Evolutionary conservation across 1,139 yeast genomes (phyloP), one percentile per base, ranked within the genome.

Genomic region (Taphrina sp.): DNA sequence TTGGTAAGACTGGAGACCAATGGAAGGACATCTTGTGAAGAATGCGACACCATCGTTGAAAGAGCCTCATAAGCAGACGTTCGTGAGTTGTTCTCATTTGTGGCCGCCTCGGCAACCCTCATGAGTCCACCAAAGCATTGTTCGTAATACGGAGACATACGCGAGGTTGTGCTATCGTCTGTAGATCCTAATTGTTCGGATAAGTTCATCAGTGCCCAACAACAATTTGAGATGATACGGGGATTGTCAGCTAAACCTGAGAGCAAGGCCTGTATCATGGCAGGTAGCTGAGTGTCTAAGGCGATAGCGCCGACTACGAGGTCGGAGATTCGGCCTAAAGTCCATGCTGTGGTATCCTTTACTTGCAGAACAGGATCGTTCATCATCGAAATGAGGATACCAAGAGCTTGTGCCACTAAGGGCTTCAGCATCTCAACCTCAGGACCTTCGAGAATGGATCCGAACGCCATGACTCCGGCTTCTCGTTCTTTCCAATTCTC

Each of bases 381-480:
- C 72, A 90, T 88, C 67, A 90, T 77, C 19, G 70, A 68, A 57
- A 90, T 74, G 59, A 92, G 83, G 20, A 96, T 88, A 31, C 79
- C 80, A 60, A 92, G 75, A 1, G 97, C 96, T 72, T 86, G 90
- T 34, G 78, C 80, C 59, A 92, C 84, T 56, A 89, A 76, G 10
- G 70, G 71, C 56, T 79, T 79, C 64, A 88, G 76, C 66, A 84
- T 83, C 2, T 78, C 81, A 56, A 80, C 79, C 62, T 88, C 94
- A 23, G 97, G 97, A 17, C 98, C 98, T 64, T 90, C 97, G 64
- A 92, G 76, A 60, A 92, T 88, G 5, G 96, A 89, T 35, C 98
- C 98, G 70, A 92, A 92, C 0, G 98, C 96, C 98, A 92, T 92
- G 5, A 92, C 96, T 0, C 97, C 95, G 22, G 98, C 97, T 72